Evolutionary conservation across 768 basidiomycete species (phyloP).

Genomic region (Glaciozyma martinii): DNA sequence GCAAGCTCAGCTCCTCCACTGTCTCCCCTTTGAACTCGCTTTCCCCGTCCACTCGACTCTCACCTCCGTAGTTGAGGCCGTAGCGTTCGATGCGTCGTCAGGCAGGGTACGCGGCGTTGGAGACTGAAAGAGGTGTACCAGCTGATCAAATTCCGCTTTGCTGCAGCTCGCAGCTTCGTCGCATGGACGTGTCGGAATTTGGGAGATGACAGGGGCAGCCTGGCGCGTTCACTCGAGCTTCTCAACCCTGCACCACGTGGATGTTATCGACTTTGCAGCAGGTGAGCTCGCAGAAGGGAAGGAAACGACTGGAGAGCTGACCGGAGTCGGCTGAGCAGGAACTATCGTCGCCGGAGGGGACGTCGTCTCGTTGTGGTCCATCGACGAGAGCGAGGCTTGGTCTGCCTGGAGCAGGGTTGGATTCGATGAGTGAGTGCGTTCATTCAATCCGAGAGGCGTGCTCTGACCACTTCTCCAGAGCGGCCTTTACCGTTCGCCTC

Average conservation of each 20-base stretch:
- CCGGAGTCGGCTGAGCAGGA: neutral
- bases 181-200: slow-evolving; percentile 20
- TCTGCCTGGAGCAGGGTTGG: slow-evolving; percentile 14
- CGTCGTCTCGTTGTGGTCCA: slow-evolving; percentile 4
- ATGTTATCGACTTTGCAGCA: slow-evolving; percentile 11
- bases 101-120: slow-evolving; percentile 6
- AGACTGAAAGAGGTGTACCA: accelerated
- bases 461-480: neutral
- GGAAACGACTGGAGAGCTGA: neutral
- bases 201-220: neutral
- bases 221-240: slow-evolving; percentile 34
- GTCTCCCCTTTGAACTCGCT: slow-evolving; percentile 17
- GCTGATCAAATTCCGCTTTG: too few species aligned
- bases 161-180: slow-evolving; percentile 22
- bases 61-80: slow-evolving; percentile 10
- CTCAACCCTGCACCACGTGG: neutral
- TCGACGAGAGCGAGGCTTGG: slow-evolving; percentile 1
- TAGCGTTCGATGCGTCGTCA: slow-evolving; percentile 18
- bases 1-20: neutral
- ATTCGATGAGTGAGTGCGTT: neutral
- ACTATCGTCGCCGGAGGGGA: slow-evolving; percentile 4
- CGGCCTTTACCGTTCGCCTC: neutral
- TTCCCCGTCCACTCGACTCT: slow-evolving; percentile 10
- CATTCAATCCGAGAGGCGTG: neutral
- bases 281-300: neutral